phyloP scores from a whole-genome alignment of 192 early-diverging fungal species.

The Piromyces sp. region DNA sequence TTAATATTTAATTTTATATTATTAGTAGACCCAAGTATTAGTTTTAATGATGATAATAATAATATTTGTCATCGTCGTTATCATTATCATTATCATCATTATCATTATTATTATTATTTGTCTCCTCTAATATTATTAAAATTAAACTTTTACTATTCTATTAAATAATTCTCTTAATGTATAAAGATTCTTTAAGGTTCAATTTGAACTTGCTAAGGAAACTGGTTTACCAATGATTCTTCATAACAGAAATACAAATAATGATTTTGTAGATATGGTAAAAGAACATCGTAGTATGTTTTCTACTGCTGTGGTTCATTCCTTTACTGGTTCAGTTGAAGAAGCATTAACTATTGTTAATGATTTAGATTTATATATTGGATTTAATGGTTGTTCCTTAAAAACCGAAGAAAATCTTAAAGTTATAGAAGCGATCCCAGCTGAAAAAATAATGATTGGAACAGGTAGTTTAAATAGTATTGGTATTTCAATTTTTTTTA shows the following conservation, averaged over 20 bases:
- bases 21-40: too few species aligned
- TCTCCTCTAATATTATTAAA: background rate
- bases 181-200: conserved; percentile 52
- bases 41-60: too few species aligned
- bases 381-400: conserved; percentile 90
- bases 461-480: conserved; percentile 57
- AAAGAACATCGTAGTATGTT: conserved; percentile 39
- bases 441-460: conserved; percentile 73
- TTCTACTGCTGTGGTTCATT: conserved; percentile 68
- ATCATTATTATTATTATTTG: too few species aligned
- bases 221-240: conserved; percentile 79
- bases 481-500: too few species aligned
- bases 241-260: conserved; percentile 69
- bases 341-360: conserved; percentile 43
- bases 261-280: conserved; percentile 55
- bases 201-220: conserved; percentile 58
- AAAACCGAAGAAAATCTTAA: conserved; percentile 74
- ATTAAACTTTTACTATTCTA: too few species aligned
- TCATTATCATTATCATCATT: too few species aligned
- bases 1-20: conserved; percentile 9
- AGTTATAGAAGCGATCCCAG: conserved; percentile 50
- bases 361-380: conserved; percentile 61
- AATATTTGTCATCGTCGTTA: too few species aligned
- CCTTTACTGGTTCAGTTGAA: conserved; percentile 58
- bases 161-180: too few species aligned